Conservation (phyloP, 768 basidiomycete genomes). For the Pleurotus eryngii region DNA sequence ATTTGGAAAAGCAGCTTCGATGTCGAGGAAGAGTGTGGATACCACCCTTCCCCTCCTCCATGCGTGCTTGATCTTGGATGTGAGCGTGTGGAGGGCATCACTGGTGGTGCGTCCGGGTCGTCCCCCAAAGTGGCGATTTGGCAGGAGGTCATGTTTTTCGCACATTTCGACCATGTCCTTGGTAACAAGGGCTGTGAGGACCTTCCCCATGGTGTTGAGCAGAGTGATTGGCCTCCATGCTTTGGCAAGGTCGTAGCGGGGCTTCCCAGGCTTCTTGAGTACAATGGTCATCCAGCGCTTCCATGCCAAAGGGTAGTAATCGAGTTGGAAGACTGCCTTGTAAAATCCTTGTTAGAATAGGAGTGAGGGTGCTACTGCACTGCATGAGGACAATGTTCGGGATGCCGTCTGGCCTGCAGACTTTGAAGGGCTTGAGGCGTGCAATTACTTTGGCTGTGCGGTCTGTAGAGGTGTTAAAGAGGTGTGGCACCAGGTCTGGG, state of each 20-base stretch:
- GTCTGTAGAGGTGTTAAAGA: neutral
- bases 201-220: constrained; percentile 26
- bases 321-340: constrained; percentile 10
- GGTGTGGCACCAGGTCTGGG: constrained; percentile 12
- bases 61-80: constrained; percentile 30
- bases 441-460: constrained; percentile 10
- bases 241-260: constrained; percentile 27
- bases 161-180: constrained; percentile 18
- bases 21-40: constrained; percentile 35
- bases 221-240: constrained; percentile 36
- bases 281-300: constrained; percentile 24
- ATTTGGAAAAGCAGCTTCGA: constrained; percentile 41
- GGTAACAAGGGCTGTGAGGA: constrained; percentile 18
- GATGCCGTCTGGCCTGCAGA: constrained; percentile 22
- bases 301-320: constrained; percentile 14
- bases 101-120: constrained; percentile 33
- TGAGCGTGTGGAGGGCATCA: constrained; percentile 30
- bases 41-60: constrained; percentile 33
- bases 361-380: constrained; percentile 3
- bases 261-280: constrained; percentile 31
- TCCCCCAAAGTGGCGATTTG: constrained; percentile 33
- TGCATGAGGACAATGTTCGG: constrained; percentile 20
- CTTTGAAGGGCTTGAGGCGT: constrained; percentile 16
- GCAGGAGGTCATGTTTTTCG: constrained; percentile 29
- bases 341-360: constrained; percentile 15